Conservation (phyloP, 2,329 filamentous ascomycete species). For the Arthrobotrys entomopaga region DNA sequence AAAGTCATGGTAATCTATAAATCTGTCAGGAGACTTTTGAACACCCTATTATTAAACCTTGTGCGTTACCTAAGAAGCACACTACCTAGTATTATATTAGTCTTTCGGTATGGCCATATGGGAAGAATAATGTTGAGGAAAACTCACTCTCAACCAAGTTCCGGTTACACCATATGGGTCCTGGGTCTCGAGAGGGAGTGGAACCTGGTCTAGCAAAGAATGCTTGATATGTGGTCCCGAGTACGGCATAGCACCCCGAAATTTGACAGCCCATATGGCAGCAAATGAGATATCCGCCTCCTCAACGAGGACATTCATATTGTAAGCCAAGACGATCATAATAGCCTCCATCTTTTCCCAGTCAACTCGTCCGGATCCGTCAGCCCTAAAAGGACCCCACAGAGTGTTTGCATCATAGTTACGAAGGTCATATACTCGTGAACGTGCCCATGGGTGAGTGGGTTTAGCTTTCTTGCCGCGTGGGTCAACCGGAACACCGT, state of each 20-base stretch:
- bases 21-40: slow-evolving; percentile 28
- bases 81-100: slow-evolving; percentile 61
- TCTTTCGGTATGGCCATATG: background rate
- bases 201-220: slow-evolving; percentile 59
- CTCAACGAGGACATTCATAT: slow-evolving; percentile 67
- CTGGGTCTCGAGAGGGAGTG: slow-evolving; percentile 65
- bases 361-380: slow-evolving; percentile 72
- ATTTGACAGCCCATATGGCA: slow-evolving; percentile 69
- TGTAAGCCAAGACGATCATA: slow-evolving; percentile 74
- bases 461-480: slow-evolving; percentile 55
- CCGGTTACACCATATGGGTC: slow-evolving; percentile 79
- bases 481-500: slow-evolving; percentile 70
- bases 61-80: slow-evolving; percentile 63
- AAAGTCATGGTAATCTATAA: slow-evolving; percentile 76
- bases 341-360: slow-evolving; percentile 84
- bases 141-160: slow-evolving; percentile 73
- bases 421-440: slow-evolving; percentile 78
- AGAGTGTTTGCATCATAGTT: slow-evolving; percentile 71
- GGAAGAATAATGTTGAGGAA: background rate
- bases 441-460: slow-evolving; percentile 72
- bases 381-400: slow-evolving; percentile 78
- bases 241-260: slow-evolving; percentile 64
- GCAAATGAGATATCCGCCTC: slow-evolving; percentile 65
- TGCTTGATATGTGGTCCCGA: slow-evolving; percentile 14
- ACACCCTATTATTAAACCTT: slow-evolving; percentile 60